These are phyloP conservation scores for Testicularia cyperi DNA, from an alignment of 1,284 basidiomycete species.

Conservation along the genomic window DNA sequence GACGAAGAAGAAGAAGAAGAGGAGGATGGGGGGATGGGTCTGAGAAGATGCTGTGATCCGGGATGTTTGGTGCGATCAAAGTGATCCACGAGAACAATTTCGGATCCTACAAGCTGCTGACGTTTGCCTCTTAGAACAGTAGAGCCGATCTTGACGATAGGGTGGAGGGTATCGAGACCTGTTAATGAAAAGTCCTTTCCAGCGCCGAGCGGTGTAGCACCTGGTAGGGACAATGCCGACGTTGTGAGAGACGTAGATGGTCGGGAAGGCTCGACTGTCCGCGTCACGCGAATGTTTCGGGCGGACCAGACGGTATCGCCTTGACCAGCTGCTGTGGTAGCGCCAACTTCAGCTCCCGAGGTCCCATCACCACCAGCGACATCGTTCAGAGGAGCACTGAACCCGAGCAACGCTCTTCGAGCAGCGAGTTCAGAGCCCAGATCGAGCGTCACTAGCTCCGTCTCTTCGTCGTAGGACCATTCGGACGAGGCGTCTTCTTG, in stretches of 20 bases:
- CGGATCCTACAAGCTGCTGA: constrained; percentile 17
- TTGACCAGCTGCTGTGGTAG: too few relatives aligned
- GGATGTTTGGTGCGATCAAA: constrained; percentile 11
- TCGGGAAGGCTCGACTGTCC: too few relatives aligned
- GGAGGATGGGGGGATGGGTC: constrained; percentile 4
- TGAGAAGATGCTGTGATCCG: constrained; percentile 9
- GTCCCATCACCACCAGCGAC: not conserved
- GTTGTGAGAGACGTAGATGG: too few relatives aligned
- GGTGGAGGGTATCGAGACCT: constrained; percentile 14
- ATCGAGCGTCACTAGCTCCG: constrained; percentile 26
- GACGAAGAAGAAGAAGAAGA: too few relatives aligned
- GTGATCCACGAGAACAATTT: constrained; percentile 21
- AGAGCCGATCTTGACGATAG: constrained; percentile 28
- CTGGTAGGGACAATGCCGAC: too few relatives aligned
- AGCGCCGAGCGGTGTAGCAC: constrained; percentile 9
- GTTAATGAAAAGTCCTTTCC: constrained; percentile 25
- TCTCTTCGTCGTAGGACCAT: constrained; percentile 24
- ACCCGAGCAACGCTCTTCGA: constrained; percentile 15
- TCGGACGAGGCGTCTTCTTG: constrained; percentile 8
- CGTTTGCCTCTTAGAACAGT: constrained; percentile 12
- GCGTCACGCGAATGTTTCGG: too few relatives aligned
- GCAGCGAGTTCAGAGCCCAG: constrained; percentile 18
- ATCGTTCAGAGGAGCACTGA: constrained; percentile 5
- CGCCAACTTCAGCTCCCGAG: too few relatives aligned
- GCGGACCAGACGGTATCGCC: too few relatives aligned